Percentiles rank a stretch among this genome's conserved stretches.
Evolutionary conservation across 148 eudicot species (phyloP).

Genomic region (Arctostaphylos glauca): DNA sequence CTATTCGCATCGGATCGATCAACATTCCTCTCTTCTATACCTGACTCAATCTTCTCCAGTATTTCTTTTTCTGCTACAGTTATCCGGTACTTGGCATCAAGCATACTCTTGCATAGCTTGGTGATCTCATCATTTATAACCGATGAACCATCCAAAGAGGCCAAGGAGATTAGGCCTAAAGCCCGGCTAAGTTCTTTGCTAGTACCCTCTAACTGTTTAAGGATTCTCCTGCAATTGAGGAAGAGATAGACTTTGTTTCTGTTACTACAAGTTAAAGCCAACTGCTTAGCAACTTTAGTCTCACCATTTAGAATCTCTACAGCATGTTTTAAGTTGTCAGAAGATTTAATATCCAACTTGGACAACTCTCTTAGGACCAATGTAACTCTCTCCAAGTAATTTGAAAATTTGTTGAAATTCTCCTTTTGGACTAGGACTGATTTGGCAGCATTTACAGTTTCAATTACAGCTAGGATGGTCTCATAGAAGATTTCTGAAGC

Average conservation of each 20-base stretch:
- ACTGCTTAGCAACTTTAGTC: constrained; percentile 8
- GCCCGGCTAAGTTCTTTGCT: constrained; percentile 10
- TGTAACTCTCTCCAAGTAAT: constrained; percentile 9
- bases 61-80: constrained; percentile 10
- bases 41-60: constrained; percentile 16
- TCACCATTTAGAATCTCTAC: constrained; percentile 11
- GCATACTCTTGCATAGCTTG: constrained; percentile 9
- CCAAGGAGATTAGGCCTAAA: constrained; percentile 16
- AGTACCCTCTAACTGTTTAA: not conserved
- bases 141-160: constrained; percentile 9
- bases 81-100: not conserved
- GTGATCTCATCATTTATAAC: constrained; percentile 8
- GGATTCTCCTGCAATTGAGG: constrained; percentile 12
- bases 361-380: constrained; percentile 10
- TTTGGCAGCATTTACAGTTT: constrained; percentile 9
- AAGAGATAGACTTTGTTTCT: constrained; percentile 18
- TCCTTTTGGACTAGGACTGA: constrained; percentile 12
- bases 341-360: not conserved
- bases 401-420: constrained; percentile 12
- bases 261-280: constrained; percentile 8
- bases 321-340: constrained; percentile 10
- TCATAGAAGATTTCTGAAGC: constrained; percentile 11
- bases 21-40: constrained; percentile 18
- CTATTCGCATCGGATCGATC: constrained; percentile 16
- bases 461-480: constrained; percentile 9